Base-by-base conservation (phyloP, 164 flowering plant species). In the Aristolochia contorta region DNA sequence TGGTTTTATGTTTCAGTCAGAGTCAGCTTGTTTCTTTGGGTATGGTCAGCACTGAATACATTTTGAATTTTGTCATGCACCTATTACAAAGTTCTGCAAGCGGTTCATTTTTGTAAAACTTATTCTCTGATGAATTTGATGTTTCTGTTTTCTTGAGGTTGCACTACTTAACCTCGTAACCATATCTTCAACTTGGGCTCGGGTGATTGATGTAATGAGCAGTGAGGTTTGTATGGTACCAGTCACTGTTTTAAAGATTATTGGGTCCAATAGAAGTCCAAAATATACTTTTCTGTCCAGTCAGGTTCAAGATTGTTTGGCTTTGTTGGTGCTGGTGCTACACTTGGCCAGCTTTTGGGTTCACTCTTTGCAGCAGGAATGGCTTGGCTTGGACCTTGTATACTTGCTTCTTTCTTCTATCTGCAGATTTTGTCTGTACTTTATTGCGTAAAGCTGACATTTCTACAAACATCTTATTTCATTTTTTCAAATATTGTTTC, bases 281-380 rank as follows among this genome's bases (percentile, higher is more conserved):
- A 22, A 22, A 65, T 60, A 53, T 63, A 67, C 49, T 63, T 74
- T 55, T 70, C 32, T 70, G 56, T 90, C 75, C 97, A 93, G 97
- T 84, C 97, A 88, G 99, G 97, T 79, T 81, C 96, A 62, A 88
- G 99, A 88, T 77, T 93, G 72, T 90, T 93, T 80, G 99, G 99
- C 55, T 93, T 93, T 75, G 81, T 93, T 71, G 99, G 99, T 66
- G 97, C 99, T 66, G 99, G 99, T 76, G 99, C 99, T 47, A 93
- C 99, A 55, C 80, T 93, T 63, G 99, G 99, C 15, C 97, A 93
- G 77, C 92, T 93, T 57, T 77, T 81, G 78, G 99, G 99, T 57
- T 93, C 97, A 56, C 69, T 93, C 64, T 86, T 90, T 81, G 99
- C 99, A 56, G 79, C 91, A 30, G 84, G 71, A 71, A 81, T 88